Evolutionary conservation across 805 yeast species (phyloP), one percentile per base, ranked within the genome.

Genomic region (Spencermartinsiella europaea): DNA sequence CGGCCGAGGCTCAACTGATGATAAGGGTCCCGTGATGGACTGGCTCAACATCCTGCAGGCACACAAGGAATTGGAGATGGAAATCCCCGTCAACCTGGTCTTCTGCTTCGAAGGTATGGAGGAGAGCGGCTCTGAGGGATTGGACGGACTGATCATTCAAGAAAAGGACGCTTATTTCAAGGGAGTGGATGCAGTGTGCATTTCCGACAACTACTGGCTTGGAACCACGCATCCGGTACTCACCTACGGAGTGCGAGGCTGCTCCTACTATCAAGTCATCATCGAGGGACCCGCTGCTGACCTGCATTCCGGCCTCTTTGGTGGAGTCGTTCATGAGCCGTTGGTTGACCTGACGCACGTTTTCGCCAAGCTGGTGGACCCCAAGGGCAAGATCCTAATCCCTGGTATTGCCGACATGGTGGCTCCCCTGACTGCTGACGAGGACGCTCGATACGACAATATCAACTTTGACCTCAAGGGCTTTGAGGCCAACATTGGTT

Each of bases 31-130:
- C 33, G 95, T 93, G 38, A 74, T 90, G 58, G 97, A 96, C 45
- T 93, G 99, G 99, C 76, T 93, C 64, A 91, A 93, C 65, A 83
- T 82, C 35, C 74, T 93, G 37, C 85, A 90, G 70, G 97, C 99
- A 14, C 97, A 93, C 70, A 81, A 76, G 47, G 85, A 81, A 56
- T 76, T 87, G 47, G 89, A 87, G 17, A 62, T 86, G 61, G 96
- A 90, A 53, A 75, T 93, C 48, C 99, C 99, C 16, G 97, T 93
- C 52, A 93, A 93, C 71, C 69, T 93, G 58, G 77, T 89, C 42
- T 83, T 85, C 64, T 88, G 96, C 68, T 93, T 93, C 61, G 99
- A 93, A 71, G 98, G 99, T 51, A 93, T 93, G 99, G 99, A 93
- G 71, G 99, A 93, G 71, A 81, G 90, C 53, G 99, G 99, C 20